A percentile compares a stretch with the other conserved stretches of the same genome.
Evolutionary conservation across 202 grass and related monocot genomes (phyloP).

Genomic region (Bolboschoenoplectus hybrid): DNA sequence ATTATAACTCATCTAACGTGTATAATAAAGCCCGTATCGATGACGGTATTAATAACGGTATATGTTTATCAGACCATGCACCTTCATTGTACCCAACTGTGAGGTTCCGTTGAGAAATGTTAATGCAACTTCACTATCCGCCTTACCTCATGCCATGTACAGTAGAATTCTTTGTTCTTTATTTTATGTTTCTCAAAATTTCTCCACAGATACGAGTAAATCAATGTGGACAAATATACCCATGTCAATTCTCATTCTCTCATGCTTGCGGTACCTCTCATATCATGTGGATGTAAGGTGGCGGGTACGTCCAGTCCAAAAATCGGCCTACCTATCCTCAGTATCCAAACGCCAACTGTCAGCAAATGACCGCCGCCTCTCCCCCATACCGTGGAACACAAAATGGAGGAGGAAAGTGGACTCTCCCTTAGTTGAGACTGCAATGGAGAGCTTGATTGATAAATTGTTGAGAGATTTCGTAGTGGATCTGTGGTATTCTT

Average conservation of each 20-base stretch:
- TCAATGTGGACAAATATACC: conserved; percentile 99
- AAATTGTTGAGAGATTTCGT: conserved; percentile 94
- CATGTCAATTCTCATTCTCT: conserved; percentile 91
- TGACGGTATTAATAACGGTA: background rate
- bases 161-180: background rate
- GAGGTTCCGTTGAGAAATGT: background rate
- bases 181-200: conserved; percentile 24
- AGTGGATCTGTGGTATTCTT: conserved; percentile 82
- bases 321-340: conserved; percentile 73
- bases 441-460: conserved; percentile 83
- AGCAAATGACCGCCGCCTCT: conserved; percentile 70
- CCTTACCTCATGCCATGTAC: background rate
- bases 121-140: background rate
- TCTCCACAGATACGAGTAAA: conserved; percentile 94
- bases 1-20: too few species aligned
- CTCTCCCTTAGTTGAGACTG: conserved; percentile 74
- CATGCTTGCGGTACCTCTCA: conserved; percentile 75
- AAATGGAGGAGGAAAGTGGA: conserved; percentile 95
- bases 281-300: conserved; percentile 86
- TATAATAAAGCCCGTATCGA: too few species aligned
- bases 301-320: conserved; percentile 62
- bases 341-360: conserved; percentile 67
- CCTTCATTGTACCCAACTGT: background rate
- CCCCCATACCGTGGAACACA: conserved; percentile 58
- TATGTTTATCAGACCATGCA: background rate